These are phyloP conservation scores for Hyparrhenia diplandra DNA, from an alignment of 176 grass and related monocot species.

Conservation along the genomic window DNA sequence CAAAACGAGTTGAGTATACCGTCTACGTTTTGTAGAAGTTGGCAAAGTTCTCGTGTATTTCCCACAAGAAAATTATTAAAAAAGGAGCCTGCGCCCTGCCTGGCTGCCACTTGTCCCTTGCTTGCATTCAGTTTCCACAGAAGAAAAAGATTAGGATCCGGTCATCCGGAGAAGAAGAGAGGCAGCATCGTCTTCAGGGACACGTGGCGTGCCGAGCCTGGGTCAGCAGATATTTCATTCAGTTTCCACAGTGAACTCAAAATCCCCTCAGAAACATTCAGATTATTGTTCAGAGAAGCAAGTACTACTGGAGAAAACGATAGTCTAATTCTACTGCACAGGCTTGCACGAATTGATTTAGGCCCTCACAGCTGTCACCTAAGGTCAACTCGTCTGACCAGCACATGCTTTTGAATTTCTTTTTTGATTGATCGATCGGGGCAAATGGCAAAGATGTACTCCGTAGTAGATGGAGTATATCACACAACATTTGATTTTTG, in stretches of 20 bases:
- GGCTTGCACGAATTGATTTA: not conserved
- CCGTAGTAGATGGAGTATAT: not conserved
- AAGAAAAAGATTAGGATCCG: not conserved
- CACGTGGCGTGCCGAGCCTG: conserved; percentile 20
- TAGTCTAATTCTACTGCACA: conserved; percentile 12
- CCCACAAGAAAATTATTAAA: not conserved
- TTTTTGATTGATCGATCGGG: too few species aligned
- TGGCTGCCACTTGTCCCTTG: conserved; percentile 27
- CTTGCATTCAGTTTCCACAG: too few species aligned
- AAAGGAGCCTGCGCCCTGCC: not conserved
- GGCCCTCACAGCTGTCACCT: conserved; percentile 37
- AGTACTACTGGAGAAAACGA: not conserved
- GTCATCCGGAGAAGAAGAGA: not conserved
- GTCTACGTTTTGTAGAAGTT: too few species aligned
- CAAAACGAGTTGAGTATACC: conserved; percentile 6
- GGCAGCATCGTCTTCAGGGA: not conserved
- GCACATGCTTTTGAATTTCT: conserved; percentile 30
- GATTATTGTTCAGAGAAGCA: conserved; percentile 14
- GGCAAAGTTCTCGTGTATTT: conserved; percentile 16
- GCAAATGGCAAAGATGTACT: too few species aligned
- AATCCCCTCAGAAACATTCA: not conserved
- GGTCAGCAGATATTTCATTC: conserved; percentile 2
- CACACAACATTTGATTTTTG: too few species aligned
- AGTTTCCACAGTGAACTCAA: not conserved
- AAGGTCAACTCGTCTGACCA: conserved; percentile 42